Base-by-base conservation (phyloP, 2,329 filamentous ascomycete genomes). In the Orbilia oligospora region DNA sequence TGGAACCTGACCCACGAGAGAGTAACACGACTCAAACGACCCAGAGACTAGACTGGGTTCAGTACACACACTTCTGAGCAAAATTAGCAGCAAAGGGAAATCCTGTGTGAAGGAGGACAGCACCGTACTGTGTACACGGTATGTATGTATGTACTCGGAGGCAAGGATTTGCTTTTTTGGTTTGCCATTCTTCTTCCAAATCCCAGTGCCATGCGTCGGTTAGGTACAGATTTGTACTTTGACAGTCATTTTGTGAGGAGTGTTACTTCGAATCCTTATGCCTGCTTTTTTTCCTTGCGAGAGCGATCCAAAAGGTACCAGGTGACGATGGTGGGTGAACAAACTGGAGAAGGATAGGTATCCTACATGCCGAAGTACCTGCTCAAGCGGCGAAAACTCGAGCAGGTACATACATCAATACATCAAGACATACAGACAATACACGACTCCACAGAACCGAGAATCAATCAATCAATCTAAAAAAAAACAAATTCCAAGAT, bases 1-100 rank as follows among this genome's bases (percentile, higher is more conserved):
- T 78, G 67, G 67, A 72, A 78, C 75, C 75, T 78, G 68, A 68
- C 75, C 75, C 75, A 78, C 75, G 75, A 78, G 75, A 78, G 68
- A 72, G 63, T 78, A 72, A 72, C 75, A 78, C 75, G 68, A 78
- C 68, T 78, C 75, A 69, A 68, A 72, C 68, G 38, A 56, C 51
- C 68, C 51, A 78, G 69, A 71, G 68, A 72, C 75, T 71, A 78
- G 68, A 72, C 68, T 78, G 61, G 58, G 67, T 78, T 78, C 67
- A 63, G 73, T 53, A 41, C 65, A 76, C 65, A 76, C 56, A 51
- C 70, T 49, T 67, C 51, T 55, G 51, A 78, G 75, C 75, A 72
- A 72, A 78, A 68, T 78, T 78, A 72, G 75, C 68, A 72, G 68
- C 56, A 71, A 63, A 65, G 3, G 6, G 27, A 72, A 77, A 77